Base-by-base conservation (phyloP, 306 rosid species). In the Notholithocarpus densiflorus region DNA sequence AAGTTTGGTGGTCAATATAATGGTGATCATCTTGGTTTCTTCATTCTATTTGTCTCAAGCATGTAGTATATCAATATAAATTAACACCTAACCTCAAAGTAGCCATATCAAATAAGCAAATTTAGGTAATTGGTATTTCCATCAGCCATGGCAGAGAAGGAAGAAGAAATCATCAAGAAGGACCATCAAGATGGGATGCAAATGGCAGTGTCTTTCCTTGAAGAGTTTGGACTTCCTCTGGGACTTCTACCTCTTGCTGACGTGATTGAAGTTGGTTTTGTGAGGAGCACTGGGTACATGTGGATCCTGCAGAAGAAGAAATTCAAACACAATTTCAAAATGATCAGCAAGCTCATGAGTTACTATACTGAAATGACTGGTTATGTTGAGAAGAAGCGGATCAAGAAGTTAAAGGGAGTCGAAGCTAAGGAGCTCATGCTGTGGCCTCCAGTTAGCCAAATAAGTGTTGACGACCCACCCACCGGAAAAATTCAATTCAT, bases 401-500 rank as follows among this genome's bases (percentile, higher is more conserved):
- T 90, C 51, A 90, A 89, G 92, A 90, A 92, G 82, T 90, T 92
- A 24, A 92, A 92, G 80, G 97, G 98, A 17, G 97, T 94, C 75
- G 90, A 92, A 75, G 98, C 98, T 1, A 94, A 92, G 79, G 98
- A 94, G 82, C 92, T 94, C 15, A 86, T 94, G 93, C 80, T 94
- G 0, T 94, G 98, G 98, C 98, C 98, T 0, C 97, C 97, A 0
- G 97, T 94, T 74, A 90, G 89, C 37, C 97, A 92, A 81, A 94
- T 94, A 59, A 75, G 56, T 7, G 84, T 81, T 10, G 93, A 84
- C 26, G 89, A 86, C 6, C 77, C 78, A 0, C 80, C 94, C 1
- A 83, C 91, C 0, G 89, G 96, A 20, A 92, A 94, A 79, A 87
- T 94, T 31, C 90, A 92, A 53, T 94, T 94, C 93, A 89, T 90